phyloP scores from a whole-genome alignment of 371 early-diverging fungal genomes.

The Apophysomyces ossiformis region DNA sequence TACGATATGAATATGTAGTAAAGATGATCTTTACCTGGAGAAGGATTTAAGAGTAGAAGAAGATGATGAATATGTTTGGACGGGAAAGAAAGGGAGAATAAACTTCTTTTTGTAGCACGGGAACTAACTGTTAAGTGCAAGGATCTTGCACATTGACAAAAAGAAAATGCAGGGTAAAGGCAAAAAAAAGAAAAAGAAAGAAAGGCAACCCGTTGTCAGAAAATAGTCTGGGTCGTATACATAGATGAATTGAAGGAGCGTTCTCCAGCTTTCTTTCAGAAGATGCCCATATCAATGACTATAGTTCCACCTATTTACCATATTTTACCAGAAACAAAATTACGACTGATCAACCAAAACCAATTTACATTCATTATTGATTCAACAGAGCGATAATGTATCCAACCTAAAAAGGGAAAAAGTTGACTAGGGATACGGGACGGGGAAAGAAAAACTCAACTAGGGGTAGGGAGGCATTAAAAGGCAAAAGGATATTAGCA shows the following conservation, averaged over 20 bases:
- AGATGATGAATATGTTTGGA: not conserved
- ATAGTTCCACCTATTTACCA: not conserved
- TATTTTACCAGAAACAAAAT: not conserved
- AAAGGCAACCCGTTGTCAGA: slow-evolving; percentile 8
- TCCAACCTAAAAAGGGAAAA: not conserved
- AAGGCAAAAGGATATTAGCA: not conserved
- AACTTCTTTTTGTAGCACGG: slow-evolving; percentile 1
- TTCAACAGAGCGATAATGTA: not conserved
- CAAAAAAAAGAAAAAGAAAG: not conserved
- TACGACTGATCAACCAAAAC: not conserved
- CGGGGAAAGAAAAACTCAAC: not conserved
- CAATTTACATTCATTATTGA: slow-evolving; percentile 3
- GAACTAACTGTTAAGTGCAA: not conserved
- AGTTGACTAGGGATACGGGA: slow-evolving; percentile 5
- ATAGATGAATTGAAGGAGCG: not conserved
- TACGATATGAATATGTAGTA: not conserved
- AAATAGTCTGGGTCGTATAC: not conserved
- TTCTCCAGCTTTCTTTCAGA: not conserved
- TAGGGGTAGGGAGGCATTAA: slow-evolving; percentile 7
- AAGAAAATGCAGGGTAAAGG: slow-evolving; percentile 16
- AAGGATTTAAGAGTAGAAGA: slow-evolving; percentile 6
- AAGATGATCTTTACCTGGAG: not conserved
- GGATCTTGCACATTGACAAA: slow-evolving; percentile 15
- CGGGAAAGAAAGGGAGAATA: slow-evolving; percentile 4
- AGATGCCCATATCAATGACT: no score